These are phyloP conservation scores for Syncephalastrum sp. DNA, from an alignment of 371 early-diverging fungal genomes.

Conservation along the genomic window DNA sequence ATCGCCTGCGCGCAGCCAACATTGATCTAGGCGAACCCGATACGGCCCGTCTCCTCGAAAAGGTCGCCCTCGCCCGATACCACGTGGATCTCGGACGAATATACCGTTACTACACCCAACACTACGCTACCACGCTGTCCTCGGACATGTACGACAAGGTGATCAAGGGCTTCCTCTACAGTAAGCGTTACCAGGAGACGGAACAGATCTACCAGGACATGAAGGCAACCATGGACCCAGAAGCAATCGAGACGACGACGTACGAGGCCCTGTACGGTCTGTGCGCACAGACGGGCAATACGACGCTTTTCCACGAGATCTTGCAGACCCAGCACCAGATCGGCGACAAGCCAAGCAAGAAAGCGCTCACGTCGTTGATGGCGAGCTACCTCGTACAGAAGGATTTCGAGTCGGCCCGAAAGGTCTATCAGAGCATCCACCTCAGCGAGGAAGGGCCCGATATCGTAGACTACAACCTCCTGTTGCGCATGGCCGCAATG, in stretches of 20 bases:
- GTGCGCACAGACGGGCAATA: constrained; percentile 33
- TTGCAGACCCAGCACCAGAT: constrained; percentile 14
- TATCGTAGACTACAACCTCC: constrained; percentile 40
- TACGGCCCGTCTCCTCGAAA: constrained; percentile 1
- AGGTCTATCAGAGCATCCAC: constrained; percentile 25
- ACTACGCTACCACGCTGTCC: constrained; percentile 25
- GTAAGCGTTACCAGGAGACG: constrained; percentile 14
- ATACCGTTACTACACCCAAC: constrained; percentile 22
- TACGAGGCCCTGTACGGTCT: constrained; percentile 22
- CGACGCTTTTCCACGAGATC: constrained; percentile 20
- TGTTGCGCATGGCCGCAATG: constrained; percentile 28
- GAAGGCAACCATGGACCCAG: constrained; percentile 6
- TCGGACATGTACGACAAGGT: constrained; percentile 19
- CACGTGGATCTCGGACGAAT: constrained; percentile 26
- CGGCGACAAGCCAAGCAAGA: constrained; percentile 18
- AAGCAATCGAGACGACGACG: constrained; percentile 7
- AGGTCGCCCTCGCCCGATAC: constrained; percentile 15
- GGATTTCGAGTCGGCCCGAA: constrained; percentile 25
- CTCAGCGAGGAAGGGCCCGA: constrained; percentile 24
- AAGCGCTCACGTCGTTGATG: constrained; percentile 29
- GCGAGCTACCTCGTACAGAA: constrained; percentile 26
- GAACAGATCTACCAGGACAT: constrained; percentile 15
- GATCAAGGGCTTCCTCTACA: constrained; percentile 17
- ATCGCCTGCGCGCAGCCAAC: constrained; percentile 4
- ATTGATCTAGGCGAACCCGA: neutral